Evolutionary conservation across 1,284 basidiomycete genomes (phyloP).

Genomic region (Thecaphora frezii): DNA sequence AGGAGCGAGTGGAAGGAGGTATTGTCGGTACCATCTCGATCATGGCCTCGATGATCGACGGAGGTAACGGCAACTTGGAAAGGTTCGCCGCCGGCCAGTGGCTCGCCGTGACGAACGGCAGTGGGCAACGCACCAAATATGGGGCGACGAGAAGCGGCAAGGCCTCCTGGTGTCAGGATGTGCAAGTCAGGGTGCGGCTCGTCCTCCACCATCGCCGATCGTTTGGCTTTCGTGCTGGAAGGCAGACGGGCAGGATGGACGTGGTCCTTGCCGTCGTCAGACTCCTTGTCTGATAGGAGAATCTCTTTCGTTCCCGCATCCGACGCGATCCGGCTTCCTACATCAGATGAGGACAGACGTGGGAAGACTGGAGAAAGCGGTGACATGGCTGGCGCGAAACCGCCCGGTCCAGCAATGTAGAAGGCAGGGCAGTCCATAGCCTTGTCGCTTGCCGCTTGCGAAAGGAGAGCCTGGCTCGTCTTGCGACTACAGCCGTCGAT

Average conservation of each 20-base stretch:
- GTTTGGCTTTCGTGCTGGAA: neutral
- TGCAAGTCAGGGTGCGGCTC: constrained; percentile 10
- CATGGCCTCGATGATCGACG: neutral
- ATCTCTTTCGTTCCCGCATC: constrained; percentile 19
- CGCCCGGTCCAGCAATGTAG: neutral
- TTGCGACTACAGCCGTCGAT: neutral
- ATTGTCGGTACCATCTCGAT: neutral
- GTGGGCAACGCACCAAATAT: neutral
- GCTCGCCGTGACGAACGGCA: neutral
- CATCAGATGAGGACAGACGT: neutral
- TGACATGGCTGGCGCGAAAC: neutral
- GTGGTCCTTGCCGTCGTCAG: constrained; percentile 5
- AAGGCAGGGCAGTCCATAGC: neutral
- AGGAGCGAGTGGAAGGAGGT: neutral
- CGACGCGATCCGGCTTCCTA: neutral
- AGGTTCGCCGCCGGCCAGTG: no score
- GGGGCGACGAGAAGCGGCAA: neutral
- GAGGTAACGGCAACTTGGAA: no score
- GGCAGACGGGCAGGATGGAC: neutral
- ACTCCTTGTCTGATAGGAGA: constrained; percentile 17
- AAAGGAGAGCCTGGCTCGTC: neutral
- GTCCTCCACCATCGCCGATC: neutral
- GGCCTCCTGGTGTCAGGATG: neutral
- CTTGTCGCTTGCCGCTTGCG: neutral
- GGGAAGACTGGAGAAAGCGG: neutral